A percentile compares a stretch with the other conserved stretches of the same genome.
Conservation (phyloP, 257 asterid genomes). For the Cinchona pubescens region DNA sequence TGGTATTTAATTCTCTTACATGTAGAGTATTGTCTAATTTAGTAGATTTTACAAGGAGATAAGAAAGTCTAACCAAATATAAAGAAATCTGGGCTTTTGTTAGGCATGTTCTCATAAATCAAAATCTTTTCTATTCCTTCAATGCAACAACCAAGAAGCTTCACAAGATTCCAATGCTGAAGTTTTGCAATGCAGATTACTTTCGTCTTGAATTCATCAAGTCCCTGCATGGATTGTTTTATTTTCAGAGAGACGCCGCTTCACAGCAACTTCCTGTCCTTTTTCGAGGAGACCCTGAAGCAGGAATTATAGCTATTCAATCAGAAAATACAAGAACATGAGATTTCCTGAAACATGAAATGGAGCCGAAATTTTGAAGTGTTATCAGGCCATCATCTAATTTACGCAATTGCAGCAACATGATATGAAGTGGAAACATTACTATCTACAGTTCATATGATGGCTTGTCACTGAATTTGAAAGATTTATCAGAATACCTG, state of each 20-base stretch:
- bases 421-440: too few relatives aligned
- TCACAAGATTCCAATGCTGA: slow-evolving; percentile 42
- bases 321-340: too few relatives aligned
- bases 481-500: too few relatives aligned
- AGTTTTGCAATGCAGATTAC: slow-evolving; percentile 32
- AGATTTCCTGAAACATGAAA: too few relatives aligned
- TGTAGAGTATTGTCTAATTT: not conserved
- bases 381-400: too few relatives aligned
- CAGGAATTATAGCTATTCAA: too few relatives aligned
- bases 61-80: slow-evolving; percentile 27
- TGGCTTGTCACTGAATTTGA: too few relatives aligned
- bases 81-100: slow-evolving; percentile 29
- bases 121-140: slow-evolving; percentile 32
- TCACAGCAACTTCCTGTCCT: slow-evolving; percentile 40
- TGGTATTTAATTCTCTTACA: not conserved
- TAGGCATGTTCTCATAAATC: slow-evolving; percentile 33
- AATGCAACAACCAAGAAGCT: slow-evolving; percentile 37
- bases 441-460: too few relatives aligned
- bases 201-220: slow-evolving; percentile 38
- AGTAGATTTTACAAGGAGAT: not conserved
- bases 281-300: slow-evolving; percentile 29
- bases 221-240: slow-evolving; percentile 34
- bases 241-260: slow-evolving; percentile 29
- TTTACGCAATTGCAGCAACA: too few relatives aligned
- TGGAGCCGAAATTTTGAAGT: too few relatives aligned